Evolutionary conservation across 768 basidiomycete species (phyloP).

Genomic region (Tubosaeta sp.): DNA sequence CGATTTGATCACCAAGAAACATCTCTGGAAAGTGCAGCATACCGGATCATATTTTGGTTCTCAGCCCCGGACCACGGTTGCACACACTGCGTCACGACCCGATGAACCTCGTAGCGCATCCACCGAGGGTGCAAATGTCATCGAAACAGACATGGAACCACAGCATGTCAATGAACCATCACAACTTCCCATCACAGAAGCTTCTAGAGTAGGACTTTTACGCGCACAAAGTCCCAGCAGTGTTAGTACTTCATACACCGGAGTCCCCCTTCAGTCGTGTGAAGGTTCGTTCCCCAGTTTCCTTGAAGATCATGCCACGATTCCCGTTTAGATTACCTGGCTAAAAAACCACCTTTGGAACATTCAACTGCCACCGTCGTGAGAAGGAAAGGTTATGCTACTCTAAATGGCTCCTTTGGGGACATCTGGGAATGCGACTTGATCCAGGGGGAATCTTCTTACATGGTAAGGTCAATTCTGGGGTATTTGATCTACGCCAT

Average conservation of each 20-base stretch:
- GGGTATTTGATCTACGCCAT: background rate
- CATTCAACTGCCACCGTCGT: background rate
- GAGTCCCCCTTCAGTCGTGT: background rate
- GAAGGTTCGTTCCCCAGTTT: slow-evolving; percentile 5
- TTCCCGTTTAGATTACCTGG: slow-evolving; percentile 3
- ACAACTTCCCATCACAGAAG: slow-evolving; percentile 1
- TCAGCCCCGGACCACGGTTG: background rate
- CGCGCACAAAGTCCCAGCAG: slow-evolving; percentile 6
- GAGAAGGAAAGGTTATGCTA: slow-evolving; percentile 6
- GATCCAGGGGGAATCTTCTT: slow-evolving; percentile 1
- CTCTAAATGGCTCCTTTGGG: slow-evolving; percentile 12
- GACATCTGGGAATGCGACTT: slow-evolving; percentile 25
- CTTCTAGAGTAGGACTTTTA: background rate
- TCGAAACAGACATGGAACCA: slow-evolving; percentile 1
- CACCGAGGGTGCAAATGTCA: background rate
- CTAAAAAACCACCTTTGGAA: slow-evolving; percentile 6
- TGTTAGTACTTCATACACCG: slow-evolving; percentile 10
- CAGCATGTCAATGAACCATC: background rate
- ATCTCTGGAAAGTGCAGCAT: slow-evolving; percentile 5
- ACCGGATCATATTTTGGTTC: slow-evolving; percentile 13
- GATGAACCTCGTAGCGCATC: slow-evolving; percentile 1
- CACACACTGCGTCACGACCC: background rate
- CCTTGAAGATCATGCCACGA: background rate
- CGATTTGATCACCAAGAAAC: slow-evolving; percentile 8
- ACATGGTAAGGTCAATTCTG: slow-evolving; percentile 1